Evolutionary conservation across 164 flowering plant genomes (phyloP).

Genomic region (Hamamelis virginiana): DNA sequence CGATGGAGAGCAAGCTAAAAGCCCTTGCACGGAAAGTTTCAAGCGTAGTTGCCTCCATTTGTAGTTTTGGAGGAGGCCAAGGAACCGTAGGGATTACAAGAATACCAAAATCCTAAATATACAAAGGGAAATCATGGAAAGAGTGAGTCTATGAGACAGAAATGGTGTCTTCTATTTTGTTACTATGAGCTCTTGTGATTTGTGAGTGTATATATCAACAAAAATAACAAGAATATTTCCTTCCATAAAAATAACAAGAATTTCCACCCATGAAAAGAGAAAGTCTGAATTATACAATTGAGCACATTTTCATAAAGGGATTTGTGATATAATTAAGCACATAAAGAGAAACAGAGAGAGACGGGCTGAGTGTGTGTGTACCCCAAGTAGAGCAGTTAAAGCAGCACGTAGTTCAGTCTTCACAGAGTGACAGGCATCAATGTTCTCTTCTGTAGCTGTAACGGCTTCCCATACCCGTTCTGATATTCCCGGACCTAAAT

Average conservation of each 20-base stretch:
- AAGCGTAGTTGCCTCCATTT: constrained; percentile 43
- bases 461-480: constrained; percentile 84
- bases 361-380: constrained; percentile 24
- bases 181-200: not conserved
- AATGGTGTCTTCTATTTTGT: not conserved
- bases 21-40: constrained; percentile 70
- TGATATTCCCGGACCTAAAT: constrained; percentile 73
- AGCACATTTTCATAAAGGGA: too few relatives aligned
- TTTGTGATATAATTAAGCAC: too few relatives aligned
- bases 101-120: constrained; percentile 59
- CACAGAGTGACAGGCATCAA: constrained; percentile 42
- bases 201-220: not conserved
- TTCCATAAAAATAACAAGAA: too few relatives aligned
- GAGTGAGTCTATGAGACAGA: not conserved
- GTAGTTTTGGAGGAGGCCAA: constrained; percentile 80
- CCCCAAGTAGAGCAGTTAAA: constrained; percentile 70
- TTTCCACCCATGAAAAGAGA: too few relatives aligned
- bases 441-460: constrained; percentile 44
- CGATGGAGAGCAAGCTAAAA: constrained; percentile 76
- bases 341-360: not conserved
- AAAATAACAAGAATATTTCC: too few relatives aligned
- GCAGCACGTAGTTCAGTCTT: constrained; percentile 60
- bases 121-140: not conserved
- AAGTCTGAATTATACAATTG: too few relatives aligned
- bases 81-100: constrained; percentile 87